Evolutionary conservation across 2,329 filamentous ascomycete genomes (phyloP).

Genomic region (Dichotomopilus funicola): DNA sequence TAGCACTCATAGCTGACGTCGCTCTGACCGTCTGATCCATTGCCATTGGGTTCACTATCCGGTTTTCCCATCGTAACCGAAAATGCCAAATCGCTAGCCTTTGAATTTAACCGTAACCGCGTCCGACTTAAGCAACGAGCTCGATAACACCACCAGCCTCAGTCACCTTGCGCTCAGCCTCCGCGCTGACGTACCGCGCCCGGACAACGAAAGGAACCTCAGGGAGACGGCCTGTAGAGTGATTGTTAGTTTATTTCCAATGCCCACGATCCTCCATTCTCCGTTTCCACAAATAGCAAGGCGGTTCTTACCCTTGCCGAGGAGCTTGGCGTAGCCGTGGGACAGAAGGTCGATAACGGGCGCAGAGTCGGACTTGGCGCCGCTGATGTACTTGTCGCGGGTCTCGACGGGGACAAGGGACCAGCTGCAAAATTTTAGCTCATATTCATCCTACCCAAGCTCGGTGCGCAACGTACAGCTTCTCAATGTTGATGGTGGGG

Average conservation of each 20-base stretch:
- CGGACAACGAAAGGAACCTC: slow-evolving; percentile 90
- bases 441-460: neutral
- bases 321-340: slow-evolving; percentile 96
- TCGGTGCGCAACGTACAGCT: slow-evolving; percentile 51
- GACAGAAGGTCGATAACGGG: slow-evolving; percentile 97
- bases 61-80: slow-evolving; percentile 24
- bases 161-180: slow-evolving; percentile 98
- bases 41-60: slow-evolving; percentile 22
- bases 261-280: neutral
- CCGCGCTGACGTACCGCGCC: slow-evolving; percentile 89
- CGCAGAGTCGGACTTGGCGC: slow-evolving; percentile 78
- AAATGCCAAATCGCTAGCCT: slow-evolving; percentile 24
- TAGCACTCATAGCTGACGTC: slow-evolving; percentile 20
- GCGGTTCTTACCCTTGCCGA: slow-evolving; percentile 68
- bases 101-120: slow-evolving; percentile 21
- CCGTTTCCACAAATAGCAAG: neutral
- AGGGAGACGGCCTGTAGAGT: slow-evolving; percentile 62
- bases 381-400: slow-evolving; percentile 83
- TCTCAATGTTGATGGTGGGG: slow-evolving; percentile 97
- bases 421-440: slow-evolving; percentile 57
- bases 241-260: slow-evolving; percentile 7
- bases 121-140: slow-evolving; percentile 70
- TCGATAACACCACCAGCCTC: slow-evolving; percentile 94
- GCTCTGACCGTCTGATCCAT: slow-evolving; percentile 21
- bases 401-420: slow-evolving; percentile 87